phyloP scores from a whole-genome alignment of 805 yeast species.

The Ogataea philodendri region DNA sequence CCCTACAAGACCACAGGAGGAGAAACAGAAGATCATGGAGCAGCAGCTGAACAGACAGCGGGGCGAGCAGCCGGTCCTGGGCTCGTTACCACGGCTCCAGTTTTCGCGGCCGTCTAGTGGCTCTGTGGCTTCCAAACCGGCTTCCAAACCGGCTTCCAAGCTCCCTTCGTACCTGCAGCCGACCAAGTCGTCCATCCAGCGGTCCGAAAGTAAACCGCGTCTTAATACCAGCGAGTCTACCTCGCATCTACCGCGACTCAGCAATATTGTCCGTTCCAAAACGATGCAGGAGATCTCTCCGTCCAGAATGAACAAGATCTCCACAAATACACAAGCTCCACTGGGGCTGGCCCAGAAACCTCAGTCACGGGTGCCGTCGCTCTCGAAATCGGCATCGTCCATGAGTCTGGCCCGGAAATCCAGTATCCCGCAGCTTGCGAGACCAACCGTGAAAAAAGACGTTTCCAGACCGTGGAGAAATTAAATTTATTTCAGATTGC shows the following conservation, averaged over 20 bases:
- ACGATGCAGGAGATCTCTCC: conserved; percentile 24
- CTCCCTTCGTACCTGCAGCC: conserved; percentile 24
- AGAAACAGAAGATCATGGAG: conserved; percentile 24
- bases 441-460: conserved; percentile 8
- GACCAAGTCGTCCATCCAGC: conserved; percentile 17
- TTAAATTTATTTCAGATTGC: conserved; percentile 3
- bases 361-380: conserved; percentile 1
- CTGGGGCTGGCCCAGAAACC: background rate
- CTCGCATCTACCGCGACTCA: conserved; percentile 7
- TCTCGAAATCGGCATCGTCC: conserved; percentile 6
- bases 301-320: conserved; percentile 10
- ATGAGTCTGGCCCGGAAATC: conserved; percentile 7
- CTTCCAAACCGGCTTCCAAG: conserved; percentile 2
- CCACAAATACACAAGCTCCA: conserved; percentile 1
- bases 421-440: conserved; percentile 17
- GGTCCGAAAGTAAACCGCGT: conserved; percentile 14
- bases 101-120: conserved; percentile 2
- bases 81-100: conserved; percentile 11
- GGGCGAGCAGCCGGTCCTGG: conserved; percentile 4
- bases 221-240: conserved; percentile 3
- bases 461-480: conserved; percentile 21
- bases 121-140: background rate
- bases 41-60: conserved; percentile 20
- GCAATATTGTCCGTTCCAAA: conserved; percentile 16
- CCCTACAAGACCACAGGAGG: conserved; percentile 30